phyloP scores from a whole-genome alignment of 2,329 filamentous ascomycete species.

The Rutstroemia sp. region DNA sequence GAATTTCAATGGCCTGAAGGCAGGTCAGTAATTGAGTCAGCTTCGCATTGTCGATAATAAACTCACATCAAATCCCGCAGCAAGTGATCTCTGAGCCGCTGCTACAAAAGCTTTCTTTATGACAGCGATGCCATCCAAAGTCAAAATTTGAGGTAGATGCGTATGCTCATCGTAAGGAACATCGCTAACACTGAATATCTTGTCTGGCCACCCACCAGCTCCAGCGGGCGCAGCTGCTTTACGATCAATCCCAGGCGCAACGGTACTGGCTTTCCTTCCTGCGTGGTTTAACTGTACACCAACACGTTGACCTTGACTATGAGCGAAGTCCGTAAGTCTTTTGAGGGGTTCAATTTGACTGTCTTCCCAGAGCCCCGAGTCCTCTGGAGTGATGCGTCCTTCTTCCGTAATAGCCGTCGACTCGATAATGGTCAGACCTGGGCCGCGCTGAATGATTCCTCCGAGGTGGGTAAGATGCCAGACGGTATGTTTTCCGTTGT shows the following conservation, averaged over 20 bases:
- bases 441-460: slow-evolving; percentile 68
- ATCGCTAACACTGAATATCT: slow-evolving; percentile 44
- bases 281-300: slow-evolving; percentile 79
- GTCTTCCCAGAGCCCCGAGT: slow-evolving; percentile 77
- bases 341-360: slow-evolving; percentile 63
- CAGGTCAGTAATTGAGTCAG: too few relatives aligned
- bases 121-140: slow-evolving; percentile 56
- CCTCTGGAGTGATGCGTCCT: slow-evolving; percentile 77
- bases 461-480: slow-evolving; percentile 84
- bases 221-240: slow-evolving; percentile 45
- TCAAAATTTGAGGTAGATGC: slow-evolving; percentile 60
- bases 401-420: slow-evolving; percentile 68
- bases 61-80: slow-evolving; percentile 57
- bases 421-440: slow-evolving; percentile 70
- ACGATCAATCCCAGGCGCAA: slow-evolving; percentile 55
- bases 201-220: slow-evolving; percentile 48
- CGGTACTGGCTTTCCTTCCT: slow-evolving; percentile 58
- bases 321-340: slow-evolving; percentile 68
- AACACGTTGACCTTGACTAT: slow-evolving; percentile 69
- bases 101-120: slow-evolving; percentile 57
- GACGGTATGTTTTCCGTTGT: slow-evolving; percentile 66
- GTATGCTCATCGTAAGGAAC: slow-evolving; percentile 54
- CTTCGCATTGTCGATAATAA: too few relatives aligned
- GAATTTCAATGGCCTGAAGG: slow-evolving; percentile 55
- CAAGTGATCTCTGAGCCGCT: slow-evolving; percentile 51